Conservation (phyloP, 176 grass and related monocot species). For the Aegilops tauschii region DNA sequence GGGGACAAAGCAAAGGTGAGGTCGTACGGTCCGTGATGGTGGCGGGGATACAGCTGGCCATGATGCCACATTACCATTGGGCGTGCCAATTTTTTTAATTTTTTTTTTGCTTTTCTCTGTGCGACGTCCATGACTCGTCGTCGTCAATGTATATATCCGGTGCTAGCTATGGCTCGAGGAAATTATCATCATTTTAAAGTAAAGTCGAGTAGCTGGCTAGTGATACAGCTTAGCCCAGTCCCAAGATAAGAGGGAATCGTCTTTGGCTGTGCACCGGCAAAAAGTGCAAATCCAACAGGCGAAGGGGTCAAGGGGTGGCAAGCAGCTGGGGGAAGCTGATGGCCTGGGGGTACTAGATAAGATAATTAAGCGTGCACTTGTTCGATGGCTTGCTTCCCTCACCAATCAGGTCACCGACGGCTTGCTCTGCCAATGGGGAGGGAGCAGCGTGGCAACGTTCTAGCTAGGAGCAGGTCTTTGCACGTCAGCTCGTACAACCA, state of each 20-base stretch:
- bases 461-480: not conserved
- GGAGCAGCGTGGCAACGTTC: not conserved
- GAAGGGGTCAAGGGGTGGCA: not conserved
- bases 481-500: not conserved
- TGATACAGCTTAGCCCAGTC: not conserved
- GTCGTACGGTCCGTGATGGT: not conserved
- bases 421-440: not conserved
- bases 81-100: not conserved
- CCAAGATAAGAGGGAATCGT: constrained; percentile 45
- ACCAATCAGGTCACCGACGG: not conserved
- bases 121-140: not conserved
- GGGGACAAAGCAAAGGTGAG: not conserved
- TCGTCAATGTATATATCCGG: not conserved
- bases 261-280: not conserved
- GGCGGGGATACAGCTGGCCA: constrained; percentile 17
- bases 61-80: constrained; percentile 17
- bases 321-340: not conserved
- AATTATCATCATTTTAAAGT: constrained; percentile 20
- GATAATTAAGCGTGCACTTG: constrained; percentile 17
- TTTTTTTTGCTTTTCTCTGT: not conserved
- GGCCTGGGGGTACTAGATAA: not conserved
- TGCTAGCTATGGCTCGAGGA: constrained; percentile 1
- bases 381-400: constrained; percentile 4
- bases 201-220: not conserved
- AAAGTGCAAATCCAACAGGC: not conserved